Percentiles rank a stretch among this genome's conserved stretches.
Conservation (phyloP, 345 rosid species). For the Geranium brycei region DNA sequence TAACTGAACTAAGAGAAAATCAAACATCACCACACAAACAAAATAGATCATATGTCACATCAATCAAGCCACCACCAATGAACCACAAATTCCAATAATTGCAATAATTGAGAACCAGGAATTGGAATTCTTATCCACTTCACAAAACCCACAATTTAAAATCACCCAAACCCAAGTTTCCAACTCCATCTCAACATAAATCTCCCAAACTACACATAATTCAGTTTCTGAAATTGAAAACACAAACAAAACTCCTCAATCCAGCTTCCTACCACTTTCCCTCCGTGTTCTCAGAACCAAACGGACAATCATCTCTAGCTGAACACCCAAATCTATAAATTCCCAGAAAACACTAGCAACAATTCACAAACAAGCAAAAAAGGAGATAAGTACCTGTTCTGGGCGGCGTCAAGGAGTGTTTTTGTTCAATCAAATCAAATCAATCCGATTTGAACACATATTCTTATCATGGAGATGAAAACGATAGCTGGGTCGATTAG, state of each 20-base stretch:
- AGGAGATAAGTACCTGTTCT: neutral
- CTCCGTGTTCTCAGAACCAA: neutral
- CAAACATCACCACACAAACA: neutral
- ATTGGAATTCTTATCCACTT: neutral
- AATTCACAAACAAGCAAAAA: neutral
- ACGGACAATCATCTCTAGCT: neutral
- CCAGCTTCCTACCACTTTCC: neutral
- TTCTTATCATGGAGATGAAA: conserved; percentile 8
- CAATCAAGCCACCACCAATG: neutral
- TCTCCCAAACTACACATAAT: neutral
- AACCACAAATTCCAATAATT: too few relatives aligned
- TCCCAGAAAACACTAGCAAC: neutral
- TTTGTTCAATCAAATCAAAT: too few relatives aligned
- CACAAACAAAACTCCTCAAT: neutral
- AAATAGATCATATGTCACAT: neutral
- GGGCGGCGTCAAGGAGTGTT: neutral
- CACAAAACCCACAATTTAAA: neutral
- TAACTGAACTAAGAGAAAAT: too few relatives aligned
- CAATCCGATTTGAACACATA: neutral
- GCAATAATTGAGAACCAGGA: neutral
- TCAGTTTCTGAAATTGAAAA: neutral
- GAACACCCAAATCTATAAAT: neutral
- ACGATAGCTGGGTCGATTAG: conserved; percentile 23
- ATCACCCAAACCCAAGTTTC: neutral
- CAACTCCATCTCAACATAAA: neutral